Evolutionary conservation across 2,329 filamentous ascomycete species (phyloP), one percentile per base, ranked within the genome.

Genomic region (Penicillium corylophilum): DNA sequence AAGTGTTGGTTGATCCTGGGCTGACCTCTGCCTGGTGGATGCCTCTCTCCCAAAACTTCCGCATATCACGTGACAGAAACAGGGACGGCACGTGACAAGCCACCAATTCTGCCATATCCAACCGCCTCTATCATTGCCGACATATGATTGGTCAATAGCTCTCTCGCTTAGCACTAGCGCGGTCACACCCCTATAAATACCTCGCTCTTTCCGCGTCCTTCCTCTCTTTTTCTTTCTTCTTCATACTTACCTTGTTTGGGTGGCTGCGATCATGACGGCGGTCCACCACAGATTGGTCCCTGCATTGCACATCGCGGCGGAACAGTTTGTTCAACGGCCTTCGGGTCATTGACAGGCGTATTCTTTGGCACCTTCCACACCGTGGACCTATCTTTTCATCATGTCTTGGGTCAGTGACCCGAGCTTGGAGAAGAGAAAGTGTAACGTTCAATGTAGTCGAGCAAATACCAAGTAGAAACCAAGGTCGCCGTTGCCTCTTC

Each of bases 301-400:
- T 80, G 74, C 79, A 81, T 81, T 81, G 79, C 79, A 81, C 78
- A 80, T 62, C 77, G 78, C 72, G 78, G 78, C 64, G 77, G 74
- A 74, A 71, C 76, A 67, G 61, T 71, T 56, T 66, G 70, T 75
- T 74, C 73, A 77, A 75, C 71, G 73, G 74, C 71, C 64, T 78
- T 65, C 67, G 66, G 67, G 66, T 69, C 67, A 65, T 69, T 70
- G 67, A 69, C 66, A 69, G 66, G 67, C 67, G 67, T 62, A 70
- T 70, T 70, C 66, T 70, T 71, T 71, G 67, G 67, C 66, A 69
- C 61, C 53, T 64, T 66, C 64, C 61, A 64, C 58, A 55, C 49
- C 38, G 51, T 57, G 56, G 61, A 59, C 46, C 48, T 59, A 51
- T 59, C 61, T 70, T 71, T 70, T 71, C 67, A 70, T 69, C 64